phyloP scores from a whole-genome alignment of 352 stramenopile species.

The Phytophthora fragariaefolia region DNA sequence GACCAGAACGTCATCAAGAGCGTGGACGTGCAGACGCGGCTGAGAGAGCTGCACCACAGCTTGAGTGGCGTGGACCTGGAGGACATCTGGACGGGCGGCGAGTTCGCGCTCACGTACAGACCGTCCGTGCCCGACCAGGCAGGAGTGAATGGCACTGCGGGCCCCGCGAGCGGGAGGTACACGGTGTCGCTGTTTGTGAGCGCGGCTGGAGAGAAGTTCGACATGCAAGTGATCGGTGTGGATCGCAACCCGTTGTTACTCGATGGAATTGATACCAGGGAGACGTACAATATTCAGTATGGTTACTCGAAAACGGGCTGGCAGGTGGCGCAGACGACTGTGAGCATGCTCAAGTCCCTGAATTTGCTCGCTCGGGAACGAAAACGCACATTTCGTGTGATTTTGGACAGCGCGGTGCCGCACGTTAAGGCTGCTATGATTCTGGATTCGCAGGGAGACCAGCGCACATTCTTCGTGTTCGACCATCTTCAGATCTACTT shows the following conservation, averaged over 20 bases:
- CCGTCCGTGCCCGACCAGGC: constrained; percentile 25
- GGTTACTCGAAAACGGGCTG: constrained; percentile 82
- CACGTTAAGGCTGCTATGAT: constrained; percentile 90
- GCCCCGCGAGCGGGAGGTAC: constrained; percentile 46
- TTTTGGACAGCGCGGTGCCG: constrained; percentile 82
- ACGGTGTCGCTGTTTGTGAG: constrained; percentile 84
- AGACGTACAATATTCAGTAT: constrained; percentile 79
- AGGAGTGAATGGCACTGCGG: constrained; percentile 9
- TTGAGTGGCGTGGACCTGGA: constrained; percentile 64
- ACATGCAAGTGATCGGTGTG: constrained; percentile 84
- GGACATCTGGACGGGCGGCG: constrained; percentile 82
- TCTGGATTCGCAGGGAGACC: constrained; percentile 84
- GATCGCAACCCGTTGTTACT: constrained; percentile 65
- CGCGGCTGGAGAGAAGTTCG: constrained; percentile 76
- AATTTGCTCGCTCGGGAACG: constrained; percentile 72
- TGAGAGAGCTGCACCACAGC: constrained; percentile 82
- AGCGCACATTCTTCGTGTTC: constrained; percentile 88
- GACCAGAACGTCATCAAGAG: constrained; percentile 81
- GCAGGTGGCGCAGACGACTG: constrained; percentile 81
- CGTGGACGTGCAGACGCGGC: constrained; percentile 85
- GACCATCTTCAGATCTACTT: constrained; percentile 86
- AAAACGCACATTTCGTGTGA: constrained; percentile 83
- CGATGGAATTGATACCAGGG: constrained; percentile 66
- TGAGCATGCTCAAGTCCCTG: constrained; percentile 81
- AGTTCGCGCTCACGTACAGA: constrained; percentile 80